Evolutionary conservation across 2,329 filamentous ascomycete genomes (phyloP).

Genomic region (Moelleriella libera): DNA sequence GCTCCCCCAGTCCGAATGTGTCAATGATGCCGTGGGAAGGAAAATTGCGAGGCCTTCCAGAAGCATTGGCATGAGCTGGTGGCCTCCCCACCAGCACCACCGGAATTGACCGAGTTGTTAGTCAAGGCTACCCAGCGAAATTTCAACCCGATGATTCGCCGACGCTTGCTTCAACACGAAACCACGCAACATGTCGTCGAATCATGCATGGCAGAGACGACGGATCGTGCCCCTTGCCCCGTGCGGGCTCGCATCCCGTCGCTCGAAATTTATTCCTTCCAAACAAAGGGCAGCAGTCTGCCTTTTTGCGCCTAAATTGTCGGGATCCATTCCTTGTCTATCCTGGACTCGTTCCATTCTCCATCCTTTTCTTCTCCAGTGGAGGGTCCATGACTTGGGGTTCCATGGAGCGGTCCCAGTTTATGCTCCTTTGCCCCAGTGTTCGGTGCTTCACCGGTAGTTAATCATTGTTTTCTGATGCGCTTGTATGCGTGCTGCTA

Average conservation of each 20-base stretch:
- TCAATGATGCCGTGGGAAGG: too few species aligned
- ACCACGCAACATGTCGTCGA: conserved; percentile 3
- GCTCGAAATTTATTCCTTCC: neutral
- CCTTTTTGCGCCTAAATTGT: too few species aligned
- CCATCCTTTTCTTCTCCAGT: neutral
- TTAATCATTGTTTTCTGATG: conserved; percentile 6
- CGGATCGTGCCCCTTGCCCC: neutral
- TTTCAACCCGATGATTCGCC: conserved; percentile 12
- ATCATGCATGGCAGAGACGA: neutral
- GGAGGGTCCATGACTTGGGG: conserved; percentile 1
- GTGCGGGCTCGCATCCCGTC: neutral
- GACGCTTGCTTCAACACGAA: conserved; percentile 4
- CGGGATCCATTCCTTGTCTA: too few species aligned
- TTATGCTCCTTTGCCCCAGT: conserved; percentile 8
- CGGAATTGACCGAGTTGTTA: conserved; percentile 13
- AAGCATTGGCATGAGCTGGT: too few species aligned
- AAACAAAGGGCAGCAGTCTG: too few species aligned
- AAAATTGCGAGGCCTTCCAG: too few species aligned
- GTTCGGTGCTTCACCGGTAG: conserved; percentile 13
- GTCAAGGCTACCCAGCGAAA: neutral
- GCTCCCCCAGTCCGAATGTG: too few species aligned
- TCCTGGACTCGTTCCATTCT: neutral
- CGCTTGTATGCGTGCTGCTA: conserved; percentile 1
- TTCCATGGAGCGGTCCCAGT: conserved; percentile 2
- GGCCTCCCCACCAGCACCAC: conserved; percentile 7